These are phyloP conservation scores for Phaeophleospora eucalypticola DNA, from an alignment of 2,329 filamentous ascomycete genomes.

Conservation along the genomic window DNA sequence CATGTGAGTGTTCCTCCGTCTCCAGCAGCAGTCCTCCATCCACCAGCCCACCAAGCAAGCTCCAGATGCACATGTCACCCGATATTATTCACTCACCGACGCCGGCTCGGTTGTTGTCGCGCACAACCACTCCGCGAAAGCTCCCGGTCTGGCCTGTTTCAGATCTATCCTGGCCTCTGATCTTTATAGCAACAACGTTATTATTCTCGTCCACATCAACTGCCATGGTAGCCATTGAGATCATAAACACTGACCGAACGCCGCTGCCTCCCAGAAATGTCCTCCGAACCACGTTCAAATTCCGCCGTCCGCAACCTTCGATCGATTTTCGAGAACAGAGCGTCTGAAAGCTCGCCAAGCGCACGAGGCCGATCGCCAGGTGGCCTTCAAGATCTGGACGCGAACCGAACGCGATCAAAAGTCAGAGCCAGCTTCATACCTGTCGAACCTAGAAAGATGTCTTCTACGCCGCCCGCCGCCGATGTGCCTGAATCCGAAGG, in stretches of 20 bases:
- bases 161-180: conserved; percentile 3
- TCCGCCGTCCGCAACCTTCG: conserved; percentile 46
- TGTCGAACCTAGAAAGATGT: conserved; percentile 36
- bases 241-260: conserved; percentile 5
- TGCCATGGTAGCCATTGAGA: conserved; percentile 3
- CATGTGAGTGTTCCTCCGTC: background rate
- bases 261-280: conserved; percentile 42
- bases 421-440: conserved; percentile 48
- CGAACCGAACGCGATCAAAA: conserved; percentile 38
- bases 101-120: background rate
- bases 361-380: conserved; percentile 43
- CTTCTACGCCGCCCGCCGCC: conserved; percentile 6
- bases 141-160: conserved; percentile 5
- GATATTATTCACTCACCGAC: background rate
- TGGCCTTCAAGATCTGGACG: conserved; percentile 22
- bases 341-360: conserved; percentile 24
- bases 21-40: background rate
- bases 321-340: conserved; percentile 48
- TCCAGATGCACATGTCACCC: too few relatives aligned
- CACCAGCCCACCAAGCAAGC: background rate
- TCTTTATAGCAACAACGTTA: conserved; percentile 3
- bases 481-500: conserved; percentile 9
- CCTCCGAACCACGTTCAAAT: conserved; percentile 33
- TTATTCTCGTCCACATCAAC: background rate
- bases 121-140: background rate